Evolutionary conservation across 208 protist genomes (phyloP).

Genomic region (Leishmania gerbilli): DNA sequence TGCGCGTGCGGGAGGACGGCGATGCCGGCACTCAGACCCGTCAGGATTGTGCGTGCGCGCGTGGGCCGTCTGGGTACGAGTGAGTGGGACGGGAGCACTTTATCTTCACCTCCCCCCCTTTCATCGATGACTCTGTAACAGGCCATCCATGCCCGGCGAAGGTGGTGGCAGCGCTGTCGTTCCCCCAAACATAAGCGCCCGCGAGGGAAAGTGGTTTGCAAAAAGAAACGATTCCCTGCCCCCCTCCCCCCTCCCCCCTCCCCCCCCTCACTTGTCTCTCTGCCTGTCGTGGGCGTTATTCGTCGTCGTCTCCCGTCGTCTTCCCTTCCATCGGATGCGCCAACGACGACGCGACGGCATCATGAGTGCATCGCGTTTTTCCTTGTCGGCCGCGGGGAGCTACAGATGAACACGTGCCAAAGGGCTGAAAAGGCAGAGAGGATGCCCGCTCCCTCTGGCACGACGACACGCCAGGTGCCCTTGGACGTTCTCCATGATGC

Average conservation of each 20-base stretch:
- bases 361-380: neutral
- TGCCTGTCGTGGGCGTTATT: neutral
- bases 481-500: neutral
- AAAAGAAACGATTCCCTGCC: neutral
- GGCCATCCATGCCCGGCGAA: neutral
- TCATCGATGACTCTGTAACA: neutral
- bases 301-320: neutral
- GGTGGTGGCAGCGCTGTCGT: too few relatives aligned
- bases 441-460: too few relatives aligned
- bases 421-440: too few relatives aligned
- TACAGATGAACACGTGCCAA: too few relatives aligned
- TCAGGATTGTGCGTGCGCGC: too few relatives aligned
- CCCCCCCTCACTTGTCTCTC: neutral
- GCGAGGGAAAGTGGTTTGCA: neutral
- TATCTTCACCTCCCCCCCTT: neutral
- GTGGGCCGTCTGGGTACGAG: too few relatives aligned
- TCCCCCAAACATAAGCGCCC: neutral
- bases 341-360: neutral
- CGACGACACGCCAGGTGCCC: neutral
- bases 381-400: neutral
- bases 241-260: too few relatives aligned
- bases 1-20: neutral
- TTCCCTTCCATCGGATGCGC: neutral
- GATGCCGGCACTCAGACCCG: too few relatives aligned
- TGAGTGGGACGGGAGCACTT: neutral